These are phyloP conservation scores for Curvularia hawaiiensis DNA, from an alignment of 2,329 filamentous ascomycete species.

Conservation along the genomic window DNA sequence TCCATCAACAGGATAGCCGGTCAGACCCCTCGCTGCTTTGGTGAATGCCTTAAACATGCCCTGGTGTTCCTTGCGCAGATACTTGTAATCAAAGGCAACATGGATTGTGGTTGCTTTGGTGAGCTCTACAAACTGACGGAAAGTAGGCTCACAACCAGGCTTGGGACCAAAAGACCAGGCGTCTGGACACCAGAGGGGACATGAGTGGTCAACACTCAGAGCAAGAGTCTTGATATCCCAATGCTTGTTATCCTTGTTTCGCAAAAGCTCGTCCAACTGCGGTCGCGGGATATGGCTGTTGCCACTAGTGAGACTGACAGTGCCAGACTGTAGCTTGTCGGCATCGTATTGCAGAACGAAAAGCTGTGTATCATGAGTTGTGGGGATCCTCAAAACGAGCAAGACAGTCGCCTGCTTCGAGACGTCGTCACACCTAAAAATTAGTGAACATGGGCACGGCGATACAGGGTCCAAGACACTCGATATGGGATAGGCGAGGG, in stretches of 20 bases:
- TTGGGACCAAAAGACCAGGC: slow-evolving; percentile 2
- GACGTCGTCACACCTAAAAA: slow-evolving; percentile 15
- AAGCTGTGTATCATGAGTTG: slow-evolving; percentile 2
- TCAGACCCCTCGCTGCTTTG: slow-evolving; percentile 11
- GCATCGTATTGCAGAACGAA: slow-evolving; percentile 19
- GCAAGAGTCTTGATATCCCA: slow-evolving; percentile 14
- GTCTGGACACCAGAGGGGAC: slow-evolving; percentile 3
- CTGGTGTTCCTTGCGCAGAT: slow-evolving; percentile 12
- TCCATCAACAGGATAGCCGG: slow-evolving; percentile 12
- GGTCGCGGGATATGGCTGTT: slow-evolving; percentile 2
- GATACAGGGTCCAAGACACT: slow-evolving; percentile 9
- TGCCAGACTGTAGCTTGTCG: slow-evolving; percentile 4
- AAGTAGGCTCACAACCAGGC: slow-evolving; percentile 12
- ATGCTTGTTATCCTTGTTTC: slow-evolving; percentile 13
- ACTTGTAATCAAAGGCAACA: slow-evolving; percentile 15
- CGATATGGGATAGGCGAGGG: slow-evolving; percentile 16
- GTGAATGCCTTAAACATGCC: slow-evolving; percentile 16
- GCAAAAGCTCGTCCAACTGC: slow-evolving; percentile 11
- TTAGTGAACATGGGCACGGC: slow-evolving; percentile 8
- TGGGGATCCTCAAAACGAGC: slow-evolving; percentile 7
- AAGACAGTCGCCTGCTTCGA: slow-evolving; percentile 14
- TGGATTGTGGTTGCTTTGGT: slow-evolving; percentile 14
- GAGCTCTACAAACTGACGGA: slow-evolving; percentile 12
- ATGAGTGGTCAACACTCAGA: neutral
- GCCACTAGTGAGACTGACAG: slow-evolving; percentile 10